phyloP scores from a whole-genome alignment of 805 yeast species.

The Zygoascus ofunaensis region DNA sequence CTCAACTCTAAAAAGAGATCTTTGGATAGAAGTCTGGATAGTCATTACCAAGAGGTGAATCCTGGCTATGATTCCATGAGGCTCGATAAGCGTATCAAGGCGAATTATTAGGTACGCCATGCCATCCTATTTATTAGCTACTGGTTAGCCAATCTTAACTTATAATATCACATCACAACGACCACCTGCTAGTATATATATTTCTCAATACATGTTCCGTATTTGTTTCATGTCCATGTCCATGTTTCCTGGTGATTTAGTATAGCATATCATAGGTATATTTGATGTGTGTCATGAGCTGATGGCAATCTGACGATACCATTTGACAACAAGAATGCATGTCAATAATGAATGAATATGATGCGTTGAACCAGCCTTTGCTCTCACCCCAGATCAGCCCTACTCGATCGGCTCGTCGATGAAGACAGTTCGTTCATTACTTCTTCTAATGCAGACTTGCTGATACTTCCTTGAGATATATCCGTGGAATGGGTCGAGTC shows the following conservation, averaged over 20 bases:
- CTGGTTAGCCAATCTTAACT: background rate
- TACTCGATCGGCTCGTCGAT: conserved; percentile 1
- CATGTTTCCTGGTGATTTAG: too few relatives aligned
- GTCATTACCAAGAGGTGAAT: background rate
- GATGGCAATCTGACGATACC: too few relatives aligned
- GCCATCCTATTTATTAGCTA: background rate
- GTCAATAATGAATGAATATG: too few relatives aligned
- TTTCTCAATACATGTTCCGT: too few relatives aligned
- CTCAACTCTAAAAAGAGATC: conserved; percentile 17
- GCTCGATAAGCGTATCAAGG: conserved; percentile 1
- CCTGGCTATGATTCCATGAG: background rate
- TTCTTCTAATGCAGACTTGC: conserved; percentile 1
- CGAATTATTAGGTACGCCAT: background rate
- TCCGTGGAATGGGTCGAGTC: background rate
- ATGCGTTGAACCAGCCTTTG: too few relatives aligned
- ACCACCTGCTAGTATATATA: too few relatives aligned
- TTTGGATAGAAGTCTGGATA: background rate
- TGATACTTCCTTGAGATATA: conserved; percentile 2
- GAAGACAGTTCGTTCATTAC: conserved; percentile 2
- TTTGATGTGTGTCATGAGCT: too few relatives aligned
- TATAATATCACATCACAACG: too few relatives aligned
- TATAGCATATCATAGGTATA: too few relatives aligned
- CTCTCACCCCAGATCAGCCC: too few relatives aligned
- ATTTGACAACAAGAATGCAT: too few relatives aligned
- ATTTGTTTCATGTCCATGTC: too few relatives aligned